Evolutionary conservation across 2,329 filamentous ascomycete species (phyloP), one percentile per base, ranked within the genome.

Genomic region (Penicillium hesseltinei): DNA sequence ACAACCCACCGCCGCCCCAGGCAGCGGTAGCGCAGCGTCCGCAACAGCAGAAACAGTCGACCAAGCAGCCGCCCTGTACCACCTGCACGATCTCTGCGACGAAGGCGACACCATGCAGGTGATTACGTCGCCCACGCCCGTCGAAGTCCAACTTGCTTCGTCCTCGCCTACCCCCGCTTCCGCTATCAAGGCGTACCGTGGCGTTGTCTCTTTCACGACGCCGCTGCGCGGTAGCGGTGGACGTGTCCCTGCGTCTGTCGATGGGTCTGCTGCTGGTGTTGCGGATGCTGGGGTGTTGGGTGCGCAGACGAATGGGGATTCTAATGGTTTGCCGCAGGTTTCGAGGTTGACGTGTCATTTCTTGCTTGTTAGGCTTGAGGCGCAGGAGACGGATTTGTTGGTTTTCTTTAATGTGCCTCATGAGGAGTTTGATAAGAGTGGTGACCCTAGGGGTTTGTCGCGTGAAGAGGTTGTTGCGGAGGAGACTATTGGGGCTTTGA

Each of bases 361-460:
- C 63, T 85, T 91, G 17, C 80, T 97, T 40, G 77, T 97, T 56
- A 83, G 93, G 17, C 80, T 97, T 46, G 88, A 88, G 74, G 82
- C 84, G 67, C 82, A 92, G 70, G 81, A 80, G 56, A 93, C 92
- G 1, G 93, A 97, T 74, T 78, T 97, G 39, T 78, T 96, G 46
- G 85, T 96, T 61, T 90, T 90, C 40, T 85, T 96, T 70, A 97
- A 96, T 75, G 89, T 96, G 47, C 93, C 92, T 29, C 88, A 94
- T 73, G 87, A 88, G 9, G 87, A 91, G 33, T 84, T 93, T 56
- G 86, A 86, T 17, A 86, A 83, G 70, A 82, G 83, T 68, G 89
- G 87, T 4, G 82, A 85, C 73, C 76, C 90, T 62, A 87, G 90
- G 67, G 88, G 87, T 51, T 82, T 88, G 66, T 83, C 83, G 6